Evolutionary conservation across 176 grass and related monocot species (phyloP), one percentile per base, ranked within the genome.

Genomic region (Guadua angustifolia): DNA sequence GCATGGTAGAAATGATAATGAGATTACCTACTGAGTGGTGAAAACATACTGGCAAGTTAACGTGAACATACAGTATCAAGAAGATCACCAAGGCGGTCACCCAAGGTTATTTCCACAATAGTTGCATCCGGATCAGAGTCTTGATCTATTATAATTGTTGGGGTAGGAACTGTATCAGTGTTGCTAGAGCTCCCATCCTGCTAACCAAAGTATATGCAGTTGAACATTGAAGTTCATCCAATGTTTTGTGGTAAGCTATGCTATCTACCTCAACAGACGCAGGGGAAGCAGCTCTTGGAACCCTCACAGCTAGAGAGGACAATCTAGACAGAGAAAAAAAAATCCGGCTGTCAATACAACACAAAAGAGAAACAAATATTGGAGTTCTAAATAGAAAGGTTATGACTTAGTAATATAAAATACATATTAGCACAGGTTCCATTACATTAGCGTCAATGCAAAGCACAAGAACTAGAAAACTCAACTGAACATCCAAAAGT

Each of bases 61-160:
- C 62, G 1, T 68, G 32, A 69, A 69, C 87, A 88, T 94, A 99
- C 96, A 43, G 96, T 99, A 85, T 99, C 96, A 83, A 99, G 80
- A 84, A 99, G 96, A 89, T 92, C 88, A 17, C 96, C 96, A 57
- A 99, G 96, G 81, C 96, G 96, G 75, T 99, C 93, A 50, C 96
- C 96, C 81, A 99, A 95, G 64, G 96, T 95, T 72, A 99, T 55
- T 82, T 94, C 96, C n/a, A 99, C 96, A 69, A 94, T 89, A 33
- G 96, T 99, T 86, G 96, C 91, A 90, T 99, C 78, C 6, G 93
- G 87, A 86, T 99, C 89, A 50, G 96, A 94, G 87, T 95, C 96
- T 86, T 99, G 96, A 85, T 99, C 96, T 83, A 99, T 94, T 89
- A 92, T 94, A 90, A 99, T 88, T 92, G 94, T 99, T 5, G 96